phyloP scores from a whole-genome alignment of 225 moss, liverwort and hornwort species.

The Ulota crispa region DNA sequence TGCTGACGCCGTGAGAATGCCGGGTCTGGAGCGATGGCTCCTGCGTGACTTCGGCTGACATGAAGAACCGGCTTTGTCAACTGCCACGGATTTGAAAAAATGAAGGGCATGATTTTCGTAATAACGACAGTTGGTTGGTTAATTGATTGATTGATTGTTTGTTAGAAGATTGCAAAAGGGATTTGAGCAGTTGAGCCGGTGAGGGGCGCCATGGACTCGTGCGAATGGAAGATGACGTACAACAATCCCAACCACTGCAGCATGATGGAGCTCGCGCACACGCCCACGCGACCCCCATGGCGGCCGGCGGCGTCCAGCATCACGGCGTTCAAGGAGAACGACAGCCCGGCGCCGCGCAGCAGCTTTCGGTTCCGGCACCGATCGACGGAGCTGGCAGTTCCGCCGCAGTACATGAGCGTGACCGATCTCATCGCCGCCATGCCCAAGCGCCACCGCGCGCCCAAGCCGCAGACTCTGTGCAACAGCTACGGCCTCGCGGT shows the following conservation, averaged over 20 bases:
- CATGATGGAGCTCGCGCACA: constrained; percentile 36
- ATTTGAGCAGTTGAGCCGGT: not conserved
- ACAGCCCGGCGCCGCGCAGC: constrained; percentile 10
- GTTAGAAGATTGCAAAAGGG: not conserved
- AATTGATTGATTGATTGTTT: not conserved
- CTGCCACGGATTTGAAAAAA: not conserved
- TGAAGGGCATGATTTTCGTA: not conserved
- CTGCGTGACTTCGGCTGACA: not conserved
- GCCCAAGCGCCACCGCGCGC: constrained; percentile 45
- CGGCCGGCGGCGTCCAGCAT: constrained; percentile 57
- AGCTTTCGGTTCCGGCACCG: constrained; percentile 21
- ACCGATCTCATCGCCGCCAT: constrained; percentile 47
- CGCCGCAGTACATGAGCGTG: constrained; percentile 54
- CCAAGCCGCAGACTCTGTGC: constrained; percentile 33
- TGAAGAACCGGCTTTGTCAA: not conserved
- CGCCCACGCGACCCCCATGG: constrained; percentile 51
- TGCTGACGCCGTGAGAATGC: not conserved
- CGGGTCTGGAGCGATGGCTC: not conserved
- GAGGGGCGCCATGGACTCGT: constrained; percentile 26
- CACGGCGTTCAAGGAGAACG: constrained; percentile 19
- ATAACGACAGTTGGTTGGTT: not conserved
- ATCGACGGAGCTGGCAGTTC: constrained; percentile 37
- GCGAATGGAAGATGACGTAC: constrained; percentile 43
- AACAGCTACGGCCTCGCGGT: constrained; percentile 28
- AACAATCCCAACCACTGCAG: constrained; percentile 39